Evolutionary conservation across 768 basidiomycete genomes (phyloP).

Genomic region (Astraeus odoratus): DNA sequence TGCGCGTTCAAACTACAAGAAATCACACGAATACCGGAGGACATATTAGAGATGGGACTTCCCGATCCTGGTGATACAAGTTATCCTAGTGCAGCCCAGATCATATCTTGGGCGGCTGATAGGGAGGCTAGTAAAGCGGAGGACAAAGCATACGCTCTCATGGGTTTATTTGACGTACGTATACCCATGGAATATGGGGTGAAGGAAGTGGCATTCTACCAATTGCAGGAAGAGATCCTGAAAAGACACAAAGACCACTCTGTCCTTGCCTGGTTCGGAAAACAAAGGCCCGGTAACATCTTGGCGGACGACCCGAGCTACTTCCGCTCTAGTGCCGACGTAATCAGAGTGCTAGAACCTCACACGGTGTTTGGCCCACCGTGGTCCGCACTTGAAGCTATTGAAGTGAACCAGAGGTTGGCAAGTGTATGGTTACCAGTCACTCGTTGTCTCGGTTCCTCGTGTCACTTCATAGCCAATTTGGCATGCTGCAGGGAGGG

Average conservation of each 20-base stretch:
- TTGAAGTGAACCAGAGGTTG: background rate
- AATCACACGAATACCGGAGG: background rate
- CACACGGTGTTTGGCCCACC: background rate
- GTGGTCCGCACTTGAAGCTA: background rate
- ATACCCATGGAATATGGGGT: conserved; percentile 10
- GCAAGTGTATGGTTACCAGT: background rate
- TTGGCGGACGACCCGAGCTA: background rate
- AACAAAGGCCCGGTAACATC: background rate
- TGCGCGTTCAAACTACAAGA: background rate
- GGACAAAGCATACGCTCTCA: conserved; percentile 12
- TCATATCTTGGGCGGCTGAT: conserved; percentile 9
- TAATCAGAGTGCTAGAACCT: background rate
- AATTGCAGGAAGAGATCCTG: conserved; percentile 3
- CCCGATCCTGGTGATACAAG: background rate
- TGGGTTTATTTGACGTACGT: conserved; percentile 9
- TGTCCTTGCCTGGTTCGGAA: conserved; percentile 1
- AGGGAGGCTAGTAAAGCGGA: conserved; percentile 9
- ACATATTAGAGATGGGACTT: background rate
- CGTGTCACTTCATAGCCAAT: too few relatives aligned
- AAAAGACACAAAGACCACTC: background rate
- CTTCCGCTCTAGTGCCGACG: background rate
- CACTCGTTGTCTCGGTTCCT: background rate
- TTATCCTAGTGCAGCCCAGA: background rate
- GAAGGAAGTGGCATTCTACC: conserved; percentile 8
- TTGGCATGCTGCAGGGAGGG: too few relatives aligned